Evolutionary conservation across 257 asterid genomes (phyloP).

Genomic region (Striga asiatica): DNA sequence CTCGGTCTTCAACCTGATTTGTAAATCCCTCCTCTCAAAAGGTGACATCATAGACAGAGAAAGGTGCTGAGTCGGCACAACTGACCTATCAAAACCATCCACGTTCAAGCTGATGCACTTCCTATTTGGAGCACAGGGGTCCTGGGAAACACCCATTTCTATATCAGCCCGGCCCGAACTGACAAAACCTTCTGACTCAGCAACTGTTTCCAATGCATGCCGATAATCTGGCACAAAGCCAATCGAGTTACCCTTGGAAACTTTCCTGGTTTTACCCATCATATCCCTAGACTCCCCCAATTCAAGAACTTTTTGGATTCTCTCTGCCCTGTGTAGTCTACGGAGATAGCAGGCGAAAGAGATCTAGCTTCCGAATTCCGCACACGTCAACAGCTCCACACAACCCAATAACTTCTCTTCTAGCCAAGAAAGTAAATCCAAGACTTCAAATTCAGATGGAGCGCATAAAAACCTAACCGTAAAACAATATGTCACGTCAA

Average conservation of each 20-base stretch:
- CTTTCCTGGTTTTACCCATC: slow-evolving; percentile 67
- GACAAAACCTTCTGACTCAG: slow-evolving; percentile 56
- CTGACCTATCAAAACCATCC: slow-evolving; percentile 34
- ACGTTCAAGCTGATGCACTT: slow-evolving; percentile 28
- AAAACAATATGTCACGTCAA: slow-evolving; percentile 9
- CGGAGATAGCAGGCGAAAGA: slow-evolving; percentile 60
- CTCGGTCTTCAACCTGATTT: slow-evolving; percentile 44
- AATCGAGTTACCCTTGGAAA: slow-evolving; percentile 37
- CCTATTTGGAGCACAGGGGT: slow-evolving; percentile 22
- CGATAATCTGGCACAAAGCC: slow-evolving; percentile 55
- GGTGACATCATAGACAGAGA: slow-evolving; percentile 53
- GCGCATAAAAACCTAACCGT: slow-evolving; percentile 14
- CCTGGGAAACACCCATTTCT: slow-evolving; percentile 38
- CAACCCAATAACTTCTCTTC: slow-evolving; percentile 17
- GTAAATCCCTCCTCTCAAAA: slow-evolving; percentile 47
- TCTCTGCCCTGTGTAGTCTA: slow-evolving; percentile 45
- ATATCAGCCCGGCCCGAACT: slow-evolving; percentile 34
- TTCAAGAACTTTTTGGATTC: slow-evolving; percentile 27
- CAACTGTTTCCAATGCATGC: slow-evolving; percentile 54
- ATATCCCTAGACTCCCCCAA: slow-evolving; percentile 20
- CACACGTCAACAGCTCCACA: slow-evolving; percentile 36
- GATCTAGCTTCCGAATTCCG: slow-evolving; percentile 25
- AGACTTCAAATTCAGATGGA: neutral
- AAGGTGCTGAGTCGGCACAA: slow-evolving; percentile 41
- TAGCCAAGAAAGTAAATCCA: neutral